A percentile compares a stretch with the other conserved stretches of the same genome.
Conservation (phyloP, 2,329 filamentous ascomycete genomes). For the Neopestalotiopsis rosae region DNA sequence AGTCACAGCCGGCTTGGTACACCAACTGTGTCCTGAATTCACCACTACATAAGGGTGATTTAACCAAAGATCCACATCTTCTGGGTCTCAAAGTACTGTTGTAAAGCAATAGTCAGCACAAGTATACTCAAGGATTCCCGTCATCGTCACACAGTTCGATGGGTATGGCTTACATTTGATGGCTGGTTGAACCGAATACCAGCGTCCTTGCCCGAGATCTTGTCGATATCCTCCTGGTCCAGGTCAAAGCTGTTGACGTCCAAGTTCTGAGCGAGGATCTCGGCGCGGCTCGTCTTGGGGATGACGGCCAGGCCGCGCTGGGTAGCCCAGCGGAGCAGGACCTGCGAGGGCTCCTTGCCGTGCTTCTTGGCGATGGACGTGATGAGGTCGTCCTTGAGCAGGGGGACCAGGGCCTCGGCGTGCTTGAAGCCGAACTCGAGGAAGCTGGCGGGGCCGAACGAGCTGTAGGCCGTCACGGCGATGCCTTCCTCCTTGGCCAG, state of each 20-base stretch:
- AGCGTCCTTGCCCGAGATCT: constrained; percentile 69
- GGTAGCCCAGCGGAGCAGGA: constrained; percentile 86
- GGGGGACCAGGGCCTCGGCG: constrained; percentile 67
- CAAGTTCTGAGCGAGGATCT: constrained; percentile 68
- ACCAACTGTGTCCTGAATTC: neutral
- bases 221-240: constrained; percentile 67
- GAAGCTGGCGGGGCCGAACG: constrained; percentile 81
- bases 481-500: constrained; percentile 75
- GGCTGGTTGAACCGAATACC: constrained; percentile 80
- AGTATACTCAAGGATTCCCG: too few species aligned
- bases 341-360: constrained; percentile 76
- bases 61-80: constrained; percentile 64
- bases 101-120: neutral
- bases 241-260: constrained; percentile 71
- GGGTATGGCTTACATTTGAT: constrained; percentile 61
- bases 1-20: neutral
- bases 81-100: constrained; percentile 60
- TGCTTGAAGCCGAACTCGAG: constrained; percentile 76
- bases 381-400: constrained; percentile 74
- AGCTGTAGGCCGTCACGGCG: constrained; percentile 81
- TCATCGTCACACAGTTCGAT: neutral
- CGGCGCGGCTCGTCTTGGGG: constrained; percentile 70
- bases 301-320: constrained; percentile 83
- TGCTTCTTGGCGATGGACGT: constrained; percentile 71
- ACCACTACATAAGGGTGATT: constrained; percentile 24